A percentile compares a stretch with the other conserved stretches of the same genome.
These are phyloP conservation scores for Colletotrichum sp. DNA, from an alignment of 2,329 filamentous ascomycete genomes.

Conservation along the genomic window DNA sequence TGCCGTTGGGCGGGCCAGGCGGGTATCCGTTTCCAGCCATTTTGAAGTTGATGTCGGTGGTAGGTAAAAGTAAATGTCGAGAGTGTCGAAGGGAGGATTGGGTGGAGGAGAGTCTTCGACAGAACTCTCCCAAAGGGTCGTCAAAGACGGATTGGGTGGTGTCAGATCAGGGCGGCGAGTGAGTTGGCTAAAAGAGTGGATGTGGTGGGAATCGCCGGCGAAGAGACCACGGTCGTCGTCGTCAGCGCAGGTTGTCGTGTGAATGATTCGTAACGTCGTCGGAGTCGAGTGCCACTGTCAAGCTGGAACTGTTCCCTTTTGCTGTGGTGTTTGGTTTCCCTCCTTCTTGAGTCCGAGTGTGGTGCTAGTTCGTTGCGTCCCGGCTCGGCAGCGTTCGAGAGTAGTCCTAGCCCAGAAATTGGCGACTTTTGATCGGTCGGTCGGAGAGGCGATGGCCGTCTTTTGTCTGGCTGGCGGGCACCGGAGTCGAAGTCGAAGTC, in stretches of 20 bases:
- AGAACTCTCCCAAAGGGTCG: not conserved
- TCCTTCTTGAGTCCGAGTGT: not conserved
- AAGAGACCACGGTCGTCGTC: slow-evolving; percentile 4
- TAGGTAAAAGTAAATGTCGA: not conserved
- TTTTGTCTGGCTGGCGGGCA: not conserved
- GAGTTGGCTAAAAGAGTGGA: not conserved
- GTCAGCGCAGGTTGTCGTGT: not conserved
- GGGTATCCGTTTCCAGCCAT: slow-evolving; percentile 45
- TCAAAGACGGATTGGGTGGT: not conserved
- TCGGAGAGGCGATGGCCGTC: not conserved
- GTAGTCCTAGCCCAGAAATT: slow-evolving; percentile 2
- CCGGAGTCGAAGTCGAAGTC: not conserved
- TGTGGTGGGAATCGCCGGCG: not conserved
- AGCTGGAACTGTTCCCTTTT: not conserved
- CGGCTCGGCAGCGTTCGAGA: not conserved
- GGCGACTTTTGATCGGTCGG: not conserved
- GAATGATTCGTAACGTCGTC: slow-evolving; percentile 2
- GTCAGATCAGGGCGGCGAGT: not conserved
- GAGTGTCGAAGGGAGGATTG: not conserved
- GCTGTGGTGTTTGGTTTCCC: not conserved
- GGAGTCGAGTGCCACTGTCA: not conserved
- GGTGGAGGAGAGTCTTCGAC: slow-evolving; percentile 9
- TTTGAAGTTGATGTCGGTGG: slow-evolving; percentile 16
- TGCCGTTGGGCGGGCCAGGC: slow-evolving; percentile 29
- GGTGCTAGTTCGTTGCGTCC: slow-evolving; percentile 1